Evolutionary conservation across 768 basidiomycete genomes (phyloP).

Genomic region (Podaxis sp.): DNA sequence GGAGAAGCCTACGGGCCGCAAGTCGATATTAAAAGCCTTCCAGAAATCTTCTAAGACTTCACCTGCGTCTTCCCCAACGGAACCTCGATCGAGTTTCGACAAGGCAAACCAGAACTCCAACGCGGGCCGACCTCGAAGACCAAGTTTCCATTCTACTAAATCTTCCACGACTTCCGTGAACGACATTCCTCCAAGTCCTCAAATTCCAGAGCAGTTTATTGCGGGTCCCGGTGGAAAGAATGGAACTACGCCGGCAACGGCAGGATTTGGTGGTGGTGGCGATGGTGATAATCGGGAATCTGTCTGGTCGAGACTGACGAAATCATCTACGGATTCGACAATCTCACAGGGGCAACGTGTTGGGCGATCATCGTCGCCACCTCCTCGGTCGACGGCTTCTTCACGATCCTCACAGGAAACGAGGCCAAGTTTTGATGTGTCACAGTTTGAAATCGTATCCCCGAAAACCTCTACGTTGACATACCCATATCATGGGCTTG

Average conservation of each 20-base stretch:
- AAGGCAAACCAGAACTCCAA: slow-evolving; percentile 27
- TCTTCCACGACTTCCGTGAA: slow-evolving; percentile 34
- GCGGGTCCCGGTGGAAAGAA: slow-evolving; percentile 12
- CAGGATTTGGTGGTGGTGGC: slow-evolving; percentile 6
- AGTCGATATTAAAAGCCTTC: slow-evolving; percentile 63
- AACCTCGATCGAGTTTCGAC: slow-evolving; percentile 36
- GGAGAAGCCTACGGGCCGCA: slow-evolving; percentile 49
- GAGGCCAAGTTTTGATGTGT: slow-evolving; percentile 56
- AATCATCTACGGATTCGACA: slow-evolving; percentile 32
- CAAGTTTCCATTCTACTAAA: slow-evolving; percentile 26
- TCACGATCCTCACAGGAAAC: slow-evolving; percentile 41
- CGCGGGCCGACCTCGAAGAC: slow-evolving; percentile 1
- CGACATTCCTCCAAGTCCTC: slow-evolving; percentile 59
- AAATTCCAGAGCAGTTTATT: slow-evolving; percentile 51
- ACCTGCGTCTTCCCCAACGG: slow-evolving; percentile 18
- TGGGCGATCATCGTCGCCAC: slow-evolving; percentile 29
- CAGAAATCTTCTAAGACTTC: slow-evolving; percentile 20
- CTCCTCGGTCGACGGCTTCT: slow-evolving; percentile 38
- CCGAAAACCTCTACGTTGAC: slow-evolving; percentile 43
- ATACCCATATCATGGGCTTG: slow-evolving; percentile 57
- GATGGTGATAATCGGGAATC: slow-evolving; percentile 25
- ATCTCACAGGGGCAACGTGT: slow-evolving; percentile 24
- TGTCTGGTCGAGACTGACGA: slow-evolving; percentile 30
- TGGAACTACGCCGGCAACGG: slow-evolving; percentile 12
- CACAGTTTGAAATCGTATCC: slow-evolving; percentile 67